Evolutionary conservation across 1,284 basidiomycete species (phyloP), one percentile per base, ranked within the genome.

Genomic region (Kwoniella shivajii): DNA sequence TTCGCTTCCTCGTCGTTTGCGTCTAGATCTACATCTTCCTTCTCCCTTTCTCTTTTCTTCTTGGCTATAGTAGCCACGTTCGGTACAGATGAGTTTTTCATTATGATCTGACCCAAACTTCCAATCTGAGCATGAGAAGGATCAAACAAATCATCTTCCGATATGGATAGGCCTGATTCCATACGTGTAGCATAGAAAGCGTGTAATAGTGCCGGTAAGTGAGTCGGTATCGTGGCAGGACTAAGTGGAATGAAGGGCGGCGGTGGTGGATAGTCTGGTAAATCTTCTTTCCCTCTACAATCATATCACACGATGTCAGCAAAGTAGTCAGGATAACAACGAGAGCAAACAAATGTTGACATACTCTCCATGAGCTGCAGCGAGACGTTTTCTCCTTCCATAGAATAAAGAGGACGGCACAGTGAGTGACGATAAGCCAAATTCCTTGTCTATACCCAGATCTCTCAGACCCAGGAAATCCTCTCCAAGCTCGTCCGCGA

Each of bases 401-500:
- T 86, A 88, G 71, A 93, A 84, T 31, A 97, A 75, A 54, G 83
- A 84, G 70, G 86, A 87, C 6, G 94, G 94, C 18, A 96, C 84
- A 11, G 83, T 84, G 48, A 96, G 82, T 59, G 83, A 88, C 1
- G 86, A 83, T 61, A 94, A 78, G n/a, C 91, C 90, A 53, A 90
- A 82, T 73, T 97, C 94, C 42, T 84, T 83, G 48, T 92, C 92
- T 55, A 98, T 90, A 20, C 94, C 94, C 39, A 94, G 79, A 71
- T 90, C 92, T 52, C 85, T 84, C 29, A 97, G 82, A 18, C 93
- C 94, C 31, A 98, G 85, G 78, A 93, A 96, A 76, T 98, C 94
- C 67, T 96, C 93, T 34, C 92, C 93, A 16, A 95, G 83, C 22
- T 86, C 83, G 52, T 91, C 89, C 0, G 91, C 88, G 74, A 94